Percentiles rank a stretch among this genome's conserved stretches.
Evolutionary conservation across 441 rosid genomes (phyloP).

Genomic region (Monsonia emarginata): DNA sequence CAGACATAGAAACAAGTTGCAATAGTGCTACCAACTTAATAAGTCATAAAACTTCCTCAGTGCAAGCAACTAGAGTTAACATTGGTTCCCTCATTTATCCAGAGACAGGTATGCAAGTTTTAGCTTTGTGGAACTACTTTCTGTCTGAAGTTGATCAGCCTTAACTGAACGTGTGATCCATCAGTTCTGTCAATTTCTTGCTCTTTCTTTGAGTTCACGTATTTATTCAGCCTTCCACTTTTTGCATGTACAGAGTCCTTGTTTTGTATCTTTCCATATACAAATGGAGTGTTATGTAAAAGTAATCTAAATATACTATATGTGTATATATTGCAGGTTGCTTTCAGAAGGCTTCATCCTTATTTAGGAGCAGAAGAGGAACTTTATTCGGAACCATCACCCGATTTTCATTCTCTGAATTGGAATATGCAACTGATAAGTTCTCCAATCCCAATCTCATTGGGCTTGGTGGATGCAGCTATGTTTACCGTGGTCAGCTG

Average conservation of each 20-base stretch:
- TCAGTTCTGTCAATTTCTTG: background rate
- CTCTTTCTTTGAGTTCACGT: conserved; percentile 5
- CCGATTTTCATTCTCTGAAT: conserved; percentile 55
- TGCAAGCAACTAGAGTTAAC: conserved; percentile 30
- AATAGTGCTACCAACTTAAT: conserved; percentile 68
- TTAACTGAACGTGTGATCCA: background rate
- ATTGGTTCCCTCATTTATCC: conserved; percentile 31
- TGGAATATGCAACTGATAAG: conserved; percentile 63
- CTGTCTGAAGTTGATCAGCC: conserved; percentile 11
- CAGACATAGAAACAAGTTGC: conserved; percentile 68
- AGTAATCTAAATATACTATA: background rate
- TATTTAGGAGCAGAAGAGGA: conserved; percentile 41
- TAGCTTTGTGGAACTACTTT: background rate
- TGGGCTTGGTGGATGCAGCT: conserved; percentile 87
- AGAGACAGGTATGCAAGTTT: conserved; percentile 31
- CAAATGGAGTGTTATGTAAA: background rate
- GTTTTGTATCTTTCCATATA: background rate
- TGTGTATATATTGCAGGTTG: conserved; percentile 42
- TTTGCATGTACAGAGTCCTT: background rate
- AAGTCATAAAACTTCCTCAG: conserved; percentile 38
- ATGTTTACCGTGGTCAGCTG: conserved; percentile 74
- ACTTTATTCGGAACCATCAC: conserved; percentile 44
- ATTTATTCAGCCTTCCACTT: background rate
- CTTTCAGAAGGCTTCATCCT: conserved; percentile 43
- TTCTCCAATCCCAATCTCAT: conserved; percentile 61